Conservation (phyloP, 495 filamentous ascomycete species). For the Pyrenula massariospora region DNA sequence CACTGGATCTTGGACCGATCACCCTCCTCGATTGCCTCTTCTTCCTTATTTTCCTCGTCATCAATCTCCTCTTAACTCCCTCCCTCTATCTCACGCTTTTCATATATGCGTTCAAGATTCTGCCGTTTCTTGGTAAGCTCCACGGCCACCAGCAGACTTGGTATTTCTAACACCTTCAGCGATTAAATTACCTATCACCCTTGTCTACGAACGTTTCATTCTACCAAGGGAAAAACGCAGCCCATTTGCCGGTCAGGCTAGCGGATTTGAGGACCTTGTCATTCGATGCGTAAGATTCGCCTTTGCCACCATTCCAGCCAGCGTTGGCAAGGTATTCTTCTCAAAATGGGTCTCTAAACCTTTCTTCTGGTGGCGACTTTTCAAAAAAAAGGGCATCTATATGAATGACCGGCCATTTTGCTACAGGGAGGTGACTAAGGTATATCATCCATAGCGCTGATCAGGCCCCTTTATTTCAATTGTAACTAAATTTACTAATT, state of each 20-base stretch:
- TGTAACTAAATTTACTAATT: too few relatives aligned
- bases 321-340: conserved; percentile 62
- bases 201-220: conserved; percentile 46
- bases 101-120: conserved; percentile 39
- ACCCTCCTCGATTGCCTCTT: conserved; percentile 61
- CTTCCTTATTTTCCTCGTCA: conserved; percentile 52
- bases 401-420: background rate
- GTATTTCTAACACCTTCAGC: conserved; percentile 25
- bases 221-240: conserved; percentile 26
- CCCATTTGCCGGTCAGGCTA: conserved; percentile 52
- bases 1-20: conserved; percentile 52
- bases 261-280: conserved; percentile 62
- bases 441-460: conserved; percentile 14
- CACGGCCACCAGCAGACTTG: background rate
- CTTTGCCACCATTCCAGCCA: conserved; percentile 55
- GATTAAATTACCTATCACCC: conserved; percentile 39
- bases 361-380: conserved; percentile 60
- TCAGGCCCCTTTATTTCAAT: too few relatives aligned
- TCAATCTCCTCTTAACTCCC: conserved; percentile 51
- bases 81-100: conserved; percentile 39
- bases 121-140: conserved; percentile 57
- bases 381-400: conserved; percentile 32
- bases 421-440: conserved; percentile 33
- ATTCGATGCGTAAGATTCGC: conserved; percentile 65
- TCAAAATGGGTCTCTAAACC: conserved; percentile 58